Percentiles rank a stretch among this genome's conserved stretches.
phyloP scores from a whole-genome alignment of 495 filamentous ascomycete species.

The Aspergillus sclerotiicarbonarius region DNA sequence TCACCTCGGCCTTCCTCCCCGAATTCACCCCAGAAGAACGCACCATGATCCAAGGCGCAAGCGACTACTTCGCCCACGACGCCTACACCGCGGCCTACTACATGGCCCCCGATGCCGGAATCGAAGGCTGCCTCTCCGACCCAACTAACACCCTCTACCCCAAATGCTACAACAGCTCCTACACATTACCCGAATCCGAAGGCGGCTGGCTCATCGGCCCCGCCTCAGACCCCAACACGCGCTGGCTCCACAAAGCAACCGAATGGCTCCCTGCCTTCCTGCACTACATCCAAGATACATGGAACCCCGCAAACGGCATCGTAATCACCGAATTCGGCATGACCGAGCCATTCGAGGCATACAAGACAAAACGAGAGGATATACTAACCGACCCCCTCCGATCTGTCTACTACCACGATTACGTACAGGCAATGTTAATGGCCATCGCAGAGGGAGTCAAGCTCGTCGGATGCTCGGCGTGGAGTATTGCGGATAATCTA shows the following conservation, averaged over 20 bases:
- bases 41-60: not conserved
- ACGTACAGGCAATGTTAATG: not conserved
- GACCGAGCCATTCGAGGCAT: not conserved
- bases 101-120: constrained; percentile 1
- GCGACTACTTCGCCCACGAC: constrained; percentile 2
- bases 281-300: not conserved
- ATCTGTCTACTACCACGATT: constrained; percentile 1
- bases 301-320: not conserved
- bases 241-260: not conserved
- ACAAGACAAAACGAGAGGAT: not conserved
- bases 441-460: not conserved
- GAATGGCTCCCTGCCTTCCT: not conserved
- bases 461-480: not conserved
- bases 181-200: not conserved
- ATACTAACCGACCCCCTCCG: not conserved
- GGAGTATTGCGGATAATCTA: constrained; percentile 1
- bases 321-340: constrained; percentile 1
- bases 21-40: constrained; percentile 57
- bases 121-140: not conserved
- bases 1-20: constrained; percentile 64
- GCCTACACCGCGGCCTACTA: not conserved
- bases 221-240: constrained; percentile 1
- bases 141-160: not conserved
- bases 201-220: constrained; percentile 1
- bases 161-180: not conserved